Conservation (phyloP, 306 rosid genomes). For the Hippophae gyantsensis region DNA sequence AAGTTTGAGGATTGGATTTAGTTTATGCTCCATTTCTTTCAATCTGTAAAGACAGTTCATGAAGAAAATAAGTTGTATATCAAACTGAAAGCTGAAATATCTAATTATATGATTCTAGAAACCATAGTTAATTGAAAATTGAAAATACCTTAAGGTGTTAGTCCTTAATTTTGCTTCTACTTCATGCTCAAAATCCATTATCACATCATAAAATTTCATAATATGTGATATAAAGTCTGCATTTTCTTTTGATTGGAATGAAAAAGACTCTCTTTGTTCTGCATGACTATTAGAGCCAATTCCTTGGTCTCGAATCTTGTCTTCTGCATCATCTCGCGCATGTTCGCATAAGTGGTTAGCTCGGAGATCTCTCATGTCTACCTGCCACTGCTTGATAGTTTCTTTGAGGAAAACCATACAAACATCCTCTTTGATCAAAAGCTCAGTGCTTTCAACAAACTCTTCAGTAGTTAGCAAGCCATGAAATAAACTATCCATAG, state of each 20-base stretch:
- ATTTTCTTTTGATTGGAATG: not conserved
- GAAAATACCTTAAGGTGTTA: slow-evolving; percentile 39
- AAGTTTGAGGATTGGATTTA: slow-evolving; percentile 26
- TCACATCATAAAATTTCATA: slow-evolving; percentile 25
- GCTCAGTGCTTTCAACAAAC: slow-evolving; percentile 14
- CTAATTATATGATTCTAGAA: not conserved
- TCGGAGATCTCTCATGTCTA: slow-evolving; percentile 5
- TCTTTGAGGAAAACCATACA: slow-evolving; percentile 31
- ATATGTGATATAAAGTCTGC: slow-evolving; percentile 25
- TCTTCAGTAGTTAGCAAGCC: not conserved
- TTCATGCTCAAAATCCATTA: slow-evolving; percentile 38
- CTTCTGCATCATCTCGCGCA: slow-evolving; percentile 19
- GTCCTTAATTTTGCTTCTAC: slow-evolving; percentile 33
- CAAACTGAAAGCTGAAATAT: not conserved
- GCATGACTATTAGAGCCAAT: not conserved
- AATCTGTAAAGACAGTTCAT: slow-evolving; percentile 29
- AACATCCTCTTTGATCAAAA: slow-evolving; percentile 33
- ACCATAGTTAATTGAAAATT: not conserved
- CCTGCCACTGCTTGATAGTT: slow-evolving; percentile 38
- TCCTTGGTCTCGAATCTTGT: slow-evolving; percentile 16
- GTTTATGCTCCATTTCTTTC: slow-evolving; percentile 38
- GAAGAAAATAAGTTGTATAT: not conserved
- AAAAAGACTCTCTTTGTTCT: not conserved
- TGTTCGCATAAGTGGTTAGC: too few relatives aligned
- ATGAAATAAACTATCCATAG: slow-evolving; percentile 3